Conservation (phyloP, 179 eudicot species). For the Spergularia azorica region DNA sequence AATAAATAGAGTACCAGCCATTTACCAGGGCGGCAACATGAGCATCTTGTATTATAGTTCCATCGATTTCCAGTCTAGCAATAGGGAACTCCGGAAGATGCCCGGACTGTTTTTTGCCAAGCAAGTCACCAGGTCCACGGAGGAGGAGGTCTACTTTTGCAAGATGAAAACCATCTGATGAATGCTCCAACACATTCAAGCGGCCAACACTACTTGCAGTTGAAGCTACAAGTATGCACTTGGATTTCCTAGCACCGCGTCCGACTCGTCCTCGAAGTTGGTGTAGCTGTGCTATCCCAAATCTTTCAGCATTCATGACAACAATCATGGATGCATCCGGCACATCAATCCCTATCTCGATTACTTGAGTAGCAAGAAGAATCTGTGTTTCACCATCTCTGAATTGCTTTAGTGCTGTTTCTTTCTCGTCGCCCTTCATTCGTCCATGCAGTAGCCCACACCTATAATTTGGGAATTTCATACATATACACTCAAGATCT, state of each 20-base stretch:
- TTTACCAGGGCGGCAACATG: constrained; percentile 89
- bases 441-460: constrained; percentile 89
- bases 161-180: constrained; percentile 82
- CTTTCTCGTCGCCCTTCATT: constrained; percentile 87
- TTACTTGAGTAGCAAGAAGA: constrained; percentile 89
- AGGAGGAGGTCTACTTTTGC: constrained; percentile 84
- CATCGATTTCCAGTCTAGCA: constrained; percentile 86
- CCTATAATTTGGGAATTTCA: constrained; percentile 50
- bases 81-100: constrained; percentile 97
- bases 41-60: constrained; percentile 87
- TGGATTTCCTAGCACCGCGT: constrained; percentile 81
- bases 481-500: constrained; percentile 64
- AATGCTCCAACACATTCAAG: constrained; percentile 68
- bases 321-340: constrained; percentile 99
- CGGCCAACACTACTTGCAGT: constrained; percentile 54
- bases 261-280: constrained; percentile 97
- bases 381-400: constrained; percentile 75
- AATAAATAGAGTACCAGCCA: background rate
- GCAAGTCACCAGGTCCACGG: constrained; percentile 98
- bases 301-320: constrained; percentile 95
- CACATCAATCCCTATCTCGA: constrained; percentile 91
- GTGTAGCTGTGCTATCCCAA: constrained; percentile 94
- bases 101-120: constrained; percentile 96
- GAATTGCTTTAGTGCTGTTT: constrained; percentile 66
- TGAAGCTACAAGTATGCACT: constrained; percentile 64